Evolutionary conservation across 208 protist species (phyloP), one percentile per base, ranked within the genome.

Genomic region (Trypanosoma theileri): DNA sequence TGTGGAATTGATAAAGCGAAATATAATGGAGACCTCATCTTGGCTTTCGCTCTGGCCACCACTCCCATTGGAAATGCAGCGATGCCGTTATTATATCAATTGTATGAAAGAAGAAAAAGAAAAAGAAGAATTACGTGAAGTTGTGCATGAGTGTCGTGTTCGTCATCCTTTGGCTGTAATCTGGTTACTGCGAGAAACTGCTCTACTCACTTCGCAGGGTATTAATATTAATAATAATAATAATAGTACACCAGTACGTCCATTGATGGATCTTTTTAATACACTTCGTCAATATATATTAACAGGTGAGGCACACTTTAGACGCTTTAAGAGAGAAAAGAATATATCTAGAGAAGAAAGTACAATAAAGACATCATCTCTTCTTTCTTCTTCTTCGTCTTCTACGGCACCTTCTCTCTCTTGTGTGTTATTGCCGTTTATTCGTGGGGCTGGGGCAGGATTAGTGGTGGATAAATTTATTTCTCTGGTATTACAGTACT

Each of bases 41-140:
- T 75, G 70, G 70, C 10, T 69, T 9, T 69, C 63, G 13, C 31
- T 69, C 12, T 75, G 70, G 70, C 54, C 52, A 41, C 70, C 70
- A 3, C 46, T 75, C 13, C 10, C 44, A n/a, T 42, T 75, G 48
- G 70, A 75, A 26, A 53, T 75, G 70, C 26, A 17, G 17, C 53
- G 48, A 4, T 69, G 45, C 41, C 62, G 63, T 55, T 28, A 46
- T 13, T 69, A 65, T 53, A 21, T 48, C 3, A 67, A 75, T 22
- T 41, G 13, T n/a, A 8, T 75, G 7, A 28, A 59, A 24, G 21
- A 58, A 21, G 17, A 28, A 26, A 56, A 64, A 24, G 14, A 12
- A 50, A 50, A 21, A 7, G 11, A 4, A 35, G 28, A 35, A 35
- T 24, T 0, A 35, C 1, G 28, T 35, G 28, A 6, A 35, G 1